phyloP scores from a whole-genome alignment of 345 rosid species.

The Clarkia xantiana region DNA sequence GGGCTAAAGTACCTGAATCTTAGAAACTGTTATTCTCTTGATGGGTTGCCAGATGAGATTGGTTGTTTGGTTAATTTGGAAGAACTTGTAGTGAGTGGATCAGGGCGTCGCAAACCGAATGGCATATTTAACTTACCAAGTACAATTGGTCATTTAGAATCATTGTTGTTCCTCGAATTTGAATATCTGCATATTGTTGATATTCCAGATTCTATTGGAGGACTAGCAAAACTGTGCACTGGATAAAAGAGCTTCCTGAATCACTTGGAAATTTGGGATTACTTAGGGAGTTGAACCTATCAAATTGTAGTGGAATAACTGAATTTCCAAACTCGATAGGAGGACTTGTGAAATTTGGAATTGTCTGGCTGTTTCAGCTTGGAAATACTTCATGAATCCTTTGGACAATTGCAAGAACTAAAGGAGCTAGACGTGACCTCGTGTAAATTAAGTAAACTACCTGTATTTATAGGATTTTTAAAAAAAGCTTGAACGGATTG shows the following conservation, averaged over 20 bases:
- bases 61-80: slow-evolving; percentile 1
- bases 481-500: neutral
- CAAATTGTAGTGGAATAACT: neutral
- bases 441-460: neutral
- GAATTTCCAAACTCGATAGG: neutral
- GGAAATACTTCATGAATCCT: too few species aligned
- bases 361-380: too few species aligned
- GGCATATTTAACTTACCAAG: neutral
- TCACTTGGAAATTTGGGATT: neutral
- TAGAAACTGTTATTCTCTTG: neutral
- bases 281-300: neutral
- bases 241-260: neutral
- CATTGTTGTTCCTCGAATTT: neutral
- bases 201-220: neutral
- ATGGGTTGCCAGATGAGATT: neutral
- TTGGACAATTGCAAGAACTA: slow-evolving; percentile 1
- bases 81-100: neutral
- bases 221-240: slow-evolving; percentile 1
- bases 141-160: neutral
- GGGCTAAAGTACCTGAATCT: neutral
- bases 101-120: too few species aligned
- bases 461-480: neutral
- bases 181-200: neutral
- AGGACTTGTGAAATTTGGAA: neutral
- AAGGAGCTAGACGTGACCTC: neutral